Base-by-base conservation (phyloP, 345 rosid genomes). In the Adansonia digitata region DNA sequence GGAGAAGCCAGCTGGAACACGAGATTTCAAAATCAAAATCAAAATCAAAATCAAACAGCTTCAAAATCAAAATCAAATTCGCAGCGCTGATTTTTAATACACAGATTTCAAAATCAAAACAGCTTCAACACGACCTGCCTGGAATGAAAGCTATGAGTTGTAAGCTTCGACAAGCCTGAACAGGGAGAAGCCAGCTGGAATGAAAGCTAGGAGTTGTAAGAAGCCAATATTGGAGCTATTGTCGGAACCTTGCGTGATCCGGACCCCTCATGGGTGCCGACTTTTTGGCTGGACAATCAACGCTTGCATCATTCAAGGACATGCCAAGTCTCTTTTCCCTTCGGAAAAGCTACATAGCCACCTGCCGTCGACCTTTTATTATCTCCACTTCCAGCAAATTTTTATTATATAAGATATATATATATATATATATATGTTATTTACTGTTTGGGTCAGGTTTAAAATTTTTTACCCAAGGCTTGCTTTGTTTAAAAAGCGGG, bases 271-370 rank as follows among this genome's bases (percentile, higher is more conserved):
- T 79, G 81, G 49, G 39, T 34, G 61, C 79, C 82, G 1, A 46
- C 64, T 0, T 82, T 83, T 71, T 85, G 91, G 84, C 59, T 86
- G 24, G 95, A 79, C 74, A 94, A 82, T 45, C 98, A 78, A 27
- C 98, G 92, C 66, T 89, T 94, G 86, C 92, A 94, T 40, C 98
- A 91, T 71, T 94, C 92, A 53, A 94, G 90, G 26, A 94, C 98
- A 92, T 15, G 94, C 91, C 77, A 94, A 77, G 74, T 94, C 84
- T 92, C 96, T 82, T 91, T 94, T 31, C 98, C 98, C 74, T 86
- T 91, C 0, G 97, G 97, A 73, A 91, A 94, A 53, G 98, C 98
- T 26, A 94, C 98, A 45, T 94, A 98, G 4, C 98, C 98, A 12
- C 98, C 98, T 57, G 95, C 91, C 68, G 96, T 60, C 93, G 84